These are phyloP conservation scores for Sarocladium kiliense DNA, from an alignment of 2,329 filamentous ascomycete species.

Conservation along the genomic window DNA sequence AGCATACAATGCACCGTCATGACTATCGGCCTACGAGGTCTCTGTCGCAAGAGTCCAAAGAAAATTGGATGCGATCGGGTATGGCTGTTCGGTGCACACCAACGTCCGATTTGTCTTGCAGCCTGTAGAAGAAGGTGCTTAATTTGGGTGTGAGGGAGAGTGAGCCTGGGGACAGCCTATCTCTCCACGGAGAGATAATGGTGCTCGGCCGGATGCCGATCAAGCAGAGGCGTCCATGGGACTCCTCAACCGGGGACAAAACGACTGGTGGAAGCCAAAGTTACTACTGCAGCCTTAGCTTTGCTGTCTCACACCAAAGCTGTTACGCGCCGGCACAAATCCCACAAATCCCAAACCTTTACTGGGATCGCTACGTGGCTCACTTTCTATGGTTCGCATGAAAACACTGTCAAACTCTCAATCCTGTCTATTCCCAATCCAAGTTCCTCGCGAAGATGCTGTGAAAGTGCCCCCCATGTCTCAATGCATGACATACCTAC, in stretches of 20 bases:
- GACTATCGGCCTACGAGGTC: too few relatives aligned
- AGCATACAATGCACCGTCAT: too few relatives aligned
- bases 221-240: background rate
- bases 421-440: background rate
- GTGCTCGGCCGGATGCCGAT: background rate
- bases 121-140: too few relatives aligned
- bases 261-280: background rate
- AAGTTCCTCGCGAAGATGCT: background rate
- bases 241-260: background rate
- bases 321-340: background rate
- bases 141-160: too few relatives aligned
- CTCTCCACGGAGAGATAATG: too few relatives aligned
- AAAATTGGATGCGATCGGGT: too few relatives aligned
- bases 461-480: background rate
- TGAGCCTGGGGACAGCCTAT: too few relatives aligned
- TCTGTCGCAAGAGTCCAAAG: too few relatives aligned
- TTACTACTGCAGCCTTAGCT: constrained; percentile 3
- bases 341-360: background rate
- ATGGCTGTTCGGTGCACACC: too few relatives aligned
- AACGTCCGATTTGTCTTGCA: too few relatives aligned
- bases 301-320: background rate
- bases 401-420: background rate
- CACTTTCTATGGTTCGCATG: background rate
- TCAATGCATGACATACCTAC: background rate
- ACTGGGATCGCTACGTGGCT: background rate